Evolutionary conservation across 805 yeast species (phyloP).

Genomic region (Myxozyma sirexii): DNA sequence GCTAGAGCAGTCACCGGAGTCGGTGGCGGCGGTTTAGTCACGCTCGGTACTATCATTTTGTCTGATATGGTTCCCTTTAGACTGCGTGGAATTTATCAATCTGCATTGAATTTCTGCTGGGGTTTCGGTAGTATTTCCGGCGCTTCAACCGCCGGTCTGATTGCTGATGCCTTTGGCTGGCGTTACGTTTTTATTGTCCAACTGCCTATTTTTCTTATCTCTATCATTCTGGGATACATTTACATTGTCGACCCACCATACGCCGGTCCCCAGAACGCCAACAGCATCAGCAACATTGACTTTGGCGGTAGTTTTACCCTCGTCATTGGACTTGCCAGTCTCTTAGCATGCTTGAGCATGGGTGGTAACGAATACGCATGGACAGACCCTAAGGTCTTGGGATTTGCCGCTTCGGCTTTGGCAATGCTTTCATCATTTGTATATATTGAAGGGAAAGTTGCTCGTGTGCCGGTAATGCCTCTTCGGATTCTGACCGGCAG

Average conservation of each 20-base stretch:
- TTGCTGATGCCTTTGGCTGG: conserved; percentile 64
- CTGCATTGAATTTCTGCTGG: conserved; percentile 33
- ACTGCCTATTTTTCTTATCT: conserved; percentile 47
- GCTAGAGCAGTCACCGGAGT: conserved; percentile 77
- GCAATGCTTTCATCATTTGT: conserved; percentile 48
- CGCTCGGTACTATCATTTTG: conserved; percentile 73
- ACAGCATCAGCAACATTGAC: conserved; percentile 49
- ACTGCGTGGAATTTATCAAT: conserved; percentile 76
- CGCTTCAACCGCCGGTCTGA: conserved; percentile 59
- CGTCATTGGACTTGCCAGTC: conserved; percentile 57
- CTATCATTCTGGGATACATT: conserved; percentile 42
- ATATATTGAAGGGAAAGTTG: conserved; percentile 53
- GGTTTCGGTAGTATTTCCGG: conserved; percentile 79
- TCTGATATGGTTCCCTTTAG: conserved; percentile 76
- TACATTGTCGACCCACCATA: conserved; percentile 32
- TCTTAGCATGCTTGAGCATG: conserved; percentile 67
- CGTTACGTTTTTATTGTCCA: conserved; percentile 50
- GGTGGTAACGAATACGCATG: conserved; percentile 62
- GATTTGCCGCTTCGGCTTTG: conserved; percentile 43
- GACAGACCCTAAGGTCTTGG: conserved; percentile 49
- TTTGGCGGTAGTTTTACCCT: conserved; percentile 63
- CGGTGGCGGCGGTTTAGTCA: conserved; percentile 86
- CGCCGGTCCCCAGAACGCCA: conserved; percentile 6
- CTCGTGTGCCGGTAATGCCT: conserved; percentile 70
- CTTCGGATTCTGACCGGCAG: conserved; percentile 56